Percentiles rank a stretch among this genome's conserved stretches.
phyloP scores from a whole-genome alignment of 441 rosid species.

The Cnidoscolus chayamansa region DNA sequence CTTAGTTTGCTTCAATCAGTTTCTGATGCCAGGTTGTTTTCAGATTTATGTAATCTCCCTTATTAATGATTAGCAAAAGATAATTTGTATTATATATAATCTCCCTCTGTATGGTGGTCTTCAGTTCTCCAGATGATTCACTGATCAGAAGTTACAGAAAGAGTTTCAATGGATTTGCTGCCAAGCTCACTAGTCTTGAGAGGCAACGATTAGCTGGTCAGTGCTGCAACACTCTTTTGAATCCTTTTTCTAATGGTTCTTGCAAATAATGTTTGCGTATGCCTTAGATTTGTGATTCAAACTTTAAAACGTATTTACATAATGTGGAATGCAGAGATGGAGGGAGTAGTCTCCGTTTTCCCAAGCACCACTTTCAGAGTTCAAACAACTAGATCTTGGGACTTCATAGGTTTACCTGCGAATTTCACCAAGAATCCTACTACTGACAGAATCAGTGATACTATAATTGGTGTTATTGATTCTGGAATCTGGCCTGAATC shows the following conservation, averaged over 20 bases:
- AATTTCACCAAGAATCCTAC: constrained; percentile 5
- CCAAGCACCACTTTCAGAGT: constrained; percentile 36
- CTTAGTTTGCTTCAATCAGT: constrained; percentile 35
- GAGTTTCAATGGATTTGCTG: constrained; percentile 56
- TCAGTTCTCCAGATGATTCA: constrained; percentile 30
- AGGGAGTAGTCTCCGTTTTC: constrained; percentile 47
- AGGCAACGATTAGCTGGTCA: constrained; percentile 25
- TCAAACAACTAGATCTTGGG: constrained; percentile 58
- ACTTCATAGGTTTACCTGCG: constrained; percentile 42
- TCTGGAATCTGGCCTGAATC: constrained; percentile 45
- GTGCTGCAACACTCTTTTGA: not conserved
- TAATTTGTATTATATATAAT: not conserved
- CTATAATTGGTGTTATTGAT: constrained; percentile 40
- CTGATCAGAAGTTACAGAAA: constrained; percentile 48
- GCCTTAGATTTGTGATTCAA: no score
- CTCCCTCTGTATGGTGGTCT: not conserved
- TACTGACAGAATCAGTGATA: constrained; percentile 27
- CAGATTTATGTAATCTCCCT: not conserved
- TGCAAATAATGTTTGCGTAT: no score
- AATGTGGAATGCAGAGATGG: constrained; percentile 27
- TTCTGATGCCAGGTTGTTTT: constrained; percentile 28
- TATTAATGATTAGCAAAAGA: no score
- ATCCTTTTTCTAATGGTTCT: no score
- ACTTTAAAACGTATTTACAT: no score
- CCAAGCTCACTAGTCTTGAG: constrained; percentile 41